Evolutionary conservation across 1,284 basidiomycete species (phyloP).

Genomic region (Xanthoconium separans): DNA sequence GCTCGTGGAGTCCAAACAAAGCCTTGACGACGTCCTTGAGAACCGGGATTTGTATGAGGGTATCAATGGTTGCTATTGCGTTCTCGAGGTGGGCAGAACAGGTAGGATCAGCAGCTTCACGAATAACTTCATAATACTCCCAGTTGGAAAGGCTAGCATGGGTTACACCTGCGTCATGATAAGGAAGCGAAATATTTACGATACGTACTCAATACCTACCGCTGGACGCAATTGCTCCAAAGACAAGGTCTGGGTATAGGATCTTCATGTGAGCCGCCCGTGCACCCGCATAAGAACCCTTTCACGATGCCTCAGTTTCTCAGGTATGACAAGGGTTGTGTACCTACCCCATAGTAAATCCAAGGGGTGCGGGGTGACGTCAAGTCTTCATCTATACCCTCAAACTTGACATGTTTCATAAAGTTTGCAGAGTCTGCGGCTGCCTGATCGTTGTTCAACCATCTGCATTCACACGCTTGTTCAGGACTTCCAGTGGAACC

Average conservation of each 20-base stretch:
- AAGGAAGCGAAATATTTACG: background rate
- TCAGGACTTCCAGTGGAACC: background rate
- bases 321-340: background rate
- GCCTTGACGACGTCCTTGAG: conserved; percentile 56
- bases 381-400: conserved; percentile 68
- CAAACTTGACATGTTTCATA: conserved; percentile 77
- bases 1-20: conserved; percentile 68
- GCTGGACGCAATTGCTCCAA: conserved; percentile 89
- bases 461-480: conserved; percentile 42
- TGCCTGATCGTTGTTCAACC: conserved; percentile 87
- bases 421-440: conserved; percentile 93
- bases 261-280: conserved; percentile 91
- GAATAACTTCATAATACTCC: conserved; percentile 89
- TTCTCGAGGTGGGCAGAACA: conserved; percentile 74
- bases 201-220: conserved; percentile 44
- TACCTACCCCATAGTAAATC: conserved; percentile 90
- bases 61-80: conserved; percentile 63
- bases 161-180: conserved; percentile 52
- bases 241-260: conserved; percentile 85
- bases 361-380: conserved; percentile 75
- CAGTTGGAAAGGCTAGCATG: conserved; percentile 73
- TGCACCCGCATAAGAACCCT: conserved; percentile 92
- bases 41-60: conserved; percentile 48
- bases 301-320: conserved; percentile 7
- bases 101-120: conserved; percentile 65